Base-by-base conservation (phyloP, 2,329 filamentous ascomycete species). In the Epichloe gansuensis region DNA sequence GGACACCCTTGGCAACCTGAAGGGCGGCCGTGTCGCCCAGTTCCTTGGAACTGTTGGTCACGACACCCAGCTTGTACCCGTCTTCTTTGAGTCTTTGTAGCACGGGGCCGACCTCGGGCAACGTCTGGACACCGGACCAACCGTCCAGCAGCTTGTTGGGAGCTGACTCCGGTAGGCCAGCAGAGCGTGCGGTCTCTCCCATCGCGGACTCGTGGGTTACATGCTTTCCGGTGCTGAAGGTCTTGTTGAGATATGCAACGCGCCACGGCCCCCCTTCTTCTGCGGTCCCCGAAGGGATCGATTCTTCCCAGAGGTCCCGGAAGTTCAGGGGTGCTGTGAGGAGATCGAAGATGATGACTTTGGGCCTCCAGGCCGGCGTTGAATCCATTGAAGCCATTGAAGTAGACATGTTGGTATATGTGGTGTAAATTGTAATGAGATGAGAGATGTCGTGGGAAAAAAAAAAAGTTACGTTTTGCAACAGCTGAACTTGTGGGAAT, bases 301-400 rank as follows among this genome's bases (percentile, higher is more conserved):
- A 65, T 17, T 60, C 55, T 35, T 67, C 58, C 68, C 68, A 71
- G 8, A 70, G 55, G 13, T 57, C 62, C 68, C 68, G 70, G 3
- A 66, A 69, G 58, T 71, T 63, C 6, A 68, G 55, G 0, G 71
- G 64, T 13, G 60, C 68, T 1, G 68, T 71, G 25, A 71, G 64
- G 31, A 71, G 66, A 52, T 71, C 68, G 35, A 71, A 71, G 34
- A 71, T 54, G 1, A 71, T 59, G 46, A 61, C 68, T 57, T 63
- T 62, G 1, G 65, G 65, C 4, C 53, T 58, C 64, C 64, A 66
- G 5, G 39, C 27, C 2, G 47, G n/a, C 8, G n/a, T 41, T 41
- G 39, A 41, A 8, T 21, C 15, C 21, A 21, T 21, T 21, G 17
- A 21, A 21, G n/a, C 39, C 39, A 41, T 40, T 3, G 39, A n/a